Evolutionary conservation across 2,329 filamentous ascomycete species (phyloP).

Genomic region (Thermothelomyces thermophilus): DNA sequence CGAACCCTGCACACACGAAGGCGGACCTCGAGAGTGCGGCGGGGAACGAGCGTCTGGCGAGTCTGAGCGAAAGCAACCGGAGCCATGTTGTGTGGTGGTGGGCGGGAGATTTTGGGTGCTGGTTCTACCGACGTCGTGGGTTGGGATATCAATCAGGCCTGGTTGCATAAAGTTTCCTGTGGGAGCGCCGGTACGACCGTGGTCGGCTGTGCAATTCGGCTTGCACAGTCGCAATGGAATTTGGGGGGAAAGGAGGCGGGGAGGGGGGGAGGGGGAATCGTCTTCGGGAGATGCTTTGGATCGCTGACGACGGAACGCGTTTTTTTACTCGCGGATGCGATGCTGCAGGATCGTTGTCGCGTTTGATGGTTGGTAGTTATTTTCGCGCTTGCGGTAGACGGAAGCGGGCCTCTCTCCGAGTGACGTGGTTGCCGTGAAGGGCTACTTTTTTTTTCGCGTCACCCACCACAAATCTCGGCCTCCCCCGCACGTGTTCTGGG

Average conservation of each 20-base stretch:
- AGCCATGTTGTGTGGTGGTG: slow-evolving; percentile 51
- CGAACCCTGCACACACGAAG: slow-evolving; percentile 31
- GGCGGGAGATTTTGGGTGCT: slow-evolving; percentile 29
- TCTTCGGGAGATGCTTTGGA: too few relatives aligned
- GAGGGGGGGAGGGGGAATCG: neutral
- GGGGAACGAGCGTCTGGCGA: slow-evolving; percentile 31
- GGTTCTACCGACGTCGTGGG: slow-evolving; percentile 35
- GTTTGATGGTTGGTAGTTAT: too few relatives aligned
- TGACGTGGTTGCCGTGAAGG: slow-evolving; percentile 3
- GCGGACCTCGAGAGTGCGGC: slow-evolving; percentile 32
- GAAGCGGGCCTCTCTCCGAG: neutral
- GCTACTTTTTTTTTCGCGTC: slow-evolving; percentile 18
- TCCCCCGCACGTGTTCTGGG: neutral
- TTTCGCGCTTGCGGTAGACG: too few relatives aligned
- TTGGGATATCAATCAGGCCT: slow-evolving; percentile 45
- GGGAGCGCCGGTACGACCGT: slow-evolving; percentile 29
- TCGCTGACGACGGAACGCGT: neutral
- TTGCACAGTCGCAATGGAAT: slow-evolving; percentile 45
- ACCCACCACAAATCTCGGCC: neutral
- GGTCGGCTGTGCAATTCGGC: slow-evolving; percentile 44
- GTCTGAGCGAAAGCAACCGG: slow-evolving; percentile 38
- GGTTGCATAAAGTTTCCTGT: slow-evolving; percentile 57
- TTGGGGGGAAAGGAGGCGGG: neutral
- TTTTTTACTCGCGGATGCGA: neutral
- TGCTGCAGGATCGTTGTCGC: neutral